These are phyloP conservation scores for Ailanthus altissimus DNA, from an alignment of 345 rosid genomes.

Conservation along the genomic window DNA sequence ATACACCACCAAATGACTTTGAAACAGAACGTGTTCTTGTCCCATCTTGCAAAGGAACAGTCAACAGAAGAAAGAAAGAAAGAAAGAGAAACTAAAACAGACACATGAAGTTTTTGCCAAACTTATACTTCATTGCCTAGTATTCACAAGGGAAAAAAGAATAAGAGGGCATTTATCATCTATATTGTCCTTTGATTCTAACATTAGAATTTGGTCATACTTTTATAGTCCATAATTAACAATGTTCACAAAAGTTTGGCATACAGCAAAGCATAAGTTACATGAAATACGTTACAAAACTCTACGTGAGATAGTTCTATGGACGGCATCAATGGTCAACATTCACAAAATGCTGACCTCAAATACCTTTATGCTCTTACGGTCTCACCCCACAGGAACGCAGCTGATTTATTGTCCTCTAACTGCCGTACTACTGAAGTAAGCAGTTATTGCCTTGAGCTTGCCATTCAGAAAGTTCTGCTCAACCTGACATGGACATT, in stretches of 20 bases:
- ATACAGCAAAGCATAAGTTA: not conserved
- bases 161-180: not conserved
- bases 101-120: too few species aligned
- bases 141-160: too few species aligned
- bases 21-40: not conserved
- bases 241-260: not conserved
- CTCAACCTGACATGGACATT: conserved; percentile 58
- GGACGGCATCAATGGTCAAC: not conserved
- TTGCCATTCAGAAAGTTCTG: conserved; percentile 81
- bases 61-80: too few species aligned
- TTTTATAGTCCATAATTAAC: not conserved
- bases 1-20: not conserved
- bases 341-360: conserved; percentile 5
- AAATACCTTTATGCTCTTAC: not conserved
- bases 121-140: too few species aligned
- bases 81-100: too few species aligned
- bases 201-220: not conserved
- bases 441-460: conserved; percentile 90
- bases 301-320: not conserved
- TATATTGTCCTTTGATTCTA: not conserved
- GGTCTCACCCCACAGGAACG: not conserved
- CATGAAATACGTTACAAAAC: not conserved
- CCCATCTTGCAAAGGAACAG: not conserved
- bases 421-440: conserved; percentile 37
- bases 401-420: conserved; percentile 14